Evolutionary conservation across 2,329 filamentous ascomycete species (phyloP).

Genomic region (Aureobasidium uvarum): DNA sequence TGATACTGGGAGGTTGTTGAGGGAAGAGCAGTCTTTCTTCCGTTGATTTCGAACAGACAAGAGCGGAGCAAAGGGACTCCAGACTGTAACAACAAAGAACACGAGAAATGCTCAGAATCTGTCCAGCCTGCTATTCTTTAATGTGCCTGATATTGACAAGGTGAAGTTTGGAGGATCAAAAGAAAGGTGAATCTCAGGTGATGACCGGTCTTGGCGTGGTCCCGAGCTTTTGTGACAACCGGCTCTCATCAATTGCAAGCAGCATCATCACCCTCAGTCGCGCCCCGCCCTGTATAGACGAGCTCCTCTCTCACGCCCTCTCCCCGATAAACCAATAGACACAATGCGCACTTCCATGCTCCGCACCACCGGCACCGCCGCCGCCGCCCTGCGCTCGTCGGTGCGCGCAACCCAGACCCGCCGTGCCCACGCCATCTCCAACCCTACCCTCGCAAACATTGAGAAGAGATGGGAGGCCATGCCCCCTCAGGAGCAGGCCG

Average conservation of each 20-base stretch:
- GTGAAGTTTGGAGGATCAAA: not conserved
- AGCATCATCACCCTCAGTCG: conserved; percentile 18
- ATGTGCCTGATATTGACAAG: not conserved
- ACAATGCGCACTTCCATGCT: conserved; percentile 30
- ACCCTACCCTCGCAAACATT: conserved; percentile 95
- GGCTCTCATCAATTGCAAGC: conserved; percentile 5
- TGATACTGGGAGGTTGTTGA: not conserved
- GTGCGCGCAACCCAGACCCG: conserved; percentile 47
- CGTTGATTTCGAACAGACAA: too few relatives aligned
- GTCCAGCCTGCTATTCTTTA: not conserved
- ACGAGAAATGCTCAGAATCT: not conserved
- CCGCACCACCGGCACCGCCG: conserved; percentile 29
- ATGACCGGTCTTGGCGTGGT: conserved; percentile 10
- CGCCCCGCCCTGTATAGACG: conserved; percentile 18
- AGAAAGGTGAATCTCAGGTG: conserved; percentile 3
- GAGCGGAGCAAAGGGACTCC: not conserved
- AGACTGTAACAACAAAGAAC: not conserved
- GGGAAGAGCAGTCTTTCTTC: not conserved
- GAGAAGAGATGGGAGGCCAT: conserved; percentile 99
- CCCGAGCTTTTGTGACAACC: conserved; percentile 20
- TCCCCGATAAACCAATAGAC: not conserved
- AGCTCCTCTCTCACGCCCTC: not conserved
- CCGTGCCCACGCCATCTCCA: conserved; percentile 90
- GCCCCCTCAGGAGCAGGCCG: conserved; percentile 98
- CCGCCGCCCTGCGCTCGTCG: conserved; percentile 26